Evolutionary conservation across 2,329 filamentous ascomycete genomes (phyloP).

Genomic region (Penicillium sp.): DNA sequence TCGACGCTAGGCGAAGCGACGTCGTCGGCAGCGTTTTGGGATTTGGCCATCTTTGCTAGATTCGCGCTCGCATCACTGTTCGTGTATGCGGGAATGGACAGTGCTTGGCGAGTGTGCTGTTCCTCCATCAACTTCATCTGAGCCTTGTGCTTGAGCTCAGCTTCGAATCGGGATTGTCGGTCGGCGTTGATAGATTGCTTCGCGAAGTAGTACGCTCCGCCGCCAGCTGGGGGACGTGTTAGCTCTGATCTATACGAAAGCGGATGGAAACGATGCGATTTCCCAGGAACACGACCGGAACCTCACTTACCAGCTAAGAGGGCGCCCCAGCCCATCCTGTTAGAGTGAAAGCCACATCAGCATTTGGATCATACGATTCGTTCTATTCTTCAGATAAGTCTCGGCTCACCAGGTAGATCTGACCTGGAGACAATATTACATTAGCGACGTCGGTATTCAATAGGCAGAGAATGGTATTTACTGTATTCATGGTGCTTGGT

Average conservation of each 20-base stretch:
- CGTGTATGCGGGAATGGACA: constrained; percentile 16
- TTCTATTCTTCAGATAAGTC: background rate
- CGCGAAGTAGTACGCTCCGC: constrained; percentile 91
- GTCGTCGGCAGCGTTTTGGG: constrained; percentile 42
- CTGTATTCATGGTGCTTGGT: constrained; percentile 53
- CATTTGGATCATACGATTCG: constrained; percentile 4
- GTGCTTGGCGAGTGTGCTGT: constrained; percentile 35
- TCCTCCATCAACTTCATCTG: constrained; percentile 39
- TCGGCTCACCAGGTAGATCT: constrained; percentile 59
- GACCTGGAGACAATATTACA: constrained; percentile 42
- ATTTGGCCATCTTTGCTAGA: constrained; percentile 35
- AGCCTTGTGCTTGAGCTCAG: constrained; percentile 63
- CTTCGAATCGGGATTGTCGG: constrained; percentile 70
- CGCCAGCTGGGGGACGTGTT: constrained; percentile 65
- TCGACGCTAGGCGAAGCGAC: constrained; percentile 71
- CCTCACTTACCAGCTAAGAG: constrained; percentile 72
- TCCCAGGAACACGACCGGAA: background rate
- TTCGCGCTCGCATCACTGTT: constrained; percentile 34
- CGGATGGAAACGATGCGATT: background rate
- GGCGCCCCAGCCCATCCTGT: constrained; percentile 87
- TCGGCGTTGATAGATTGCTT: constrained; percentile 94
- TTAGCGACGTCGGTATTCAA: constrained; percentile 8
- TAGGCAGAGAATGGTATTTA: constrained; percentile 31
- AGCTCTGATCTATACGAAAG: background rate
- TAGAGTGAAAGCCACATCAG: constrained; percentile 19